phyloP scores from a whole-genome alignment of 345 rosid species.

The Hevea brasiliensis region DNA sequence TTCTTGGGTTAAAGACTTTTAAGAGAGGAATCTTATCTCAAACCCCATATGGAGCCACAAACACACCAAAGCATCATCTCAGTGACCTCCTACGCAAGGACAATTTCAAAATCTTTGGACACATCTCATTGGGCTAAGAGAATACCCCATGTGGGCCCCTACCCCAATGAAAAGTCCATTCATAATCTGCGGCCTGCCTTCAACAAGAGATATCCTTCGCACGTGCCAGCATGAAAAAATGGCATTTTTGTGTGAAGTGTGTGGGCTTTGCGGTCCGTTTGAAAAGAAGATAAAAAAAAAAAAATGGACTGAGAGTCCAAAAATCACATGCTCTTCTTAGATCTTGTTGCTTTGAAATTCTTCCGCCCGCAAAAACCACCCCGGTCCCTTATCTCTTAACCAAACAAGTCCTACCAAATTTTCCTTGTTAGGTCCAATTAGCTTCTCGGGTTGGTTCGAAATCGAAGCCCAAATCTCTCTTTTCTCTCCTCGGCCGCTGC shows the following conservation, averaged over 20 bases:
- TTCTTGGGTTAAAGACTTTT: too few species aligned
- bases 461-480: constrained; percentile 46
- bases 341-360: too few species aligned
- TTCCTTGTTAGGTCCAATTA: background rate
- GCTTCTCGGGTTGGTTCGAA: constrained; percentile 3
- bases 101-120: too few species aligned
- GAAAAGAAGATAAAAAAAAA: background rate
- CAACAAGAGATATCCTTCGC: background rate
- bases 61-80: too few species aligned
- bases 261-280: constrained; percentile 15
- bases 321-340: background rate
- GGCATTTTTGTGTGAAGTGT: background rate
- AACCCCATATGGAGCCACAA: too few species aligned
- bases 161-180: too few species aligned
- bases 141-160: too few species aligned
- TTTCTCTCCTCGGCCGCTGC: constrained; percentile 12
- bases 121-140: too few species aligned
- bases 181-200: too few species aligned
- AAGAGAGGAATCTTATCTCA: too few species aligned
- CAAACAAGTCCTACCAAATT: background rate
- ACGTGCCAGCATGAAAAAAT: background rate
- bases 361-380: background rate
- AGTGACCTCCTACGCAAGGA: too few species aligned
- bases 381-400: background rate
- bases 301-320: constrained; percentile 3